Base-by-base conservation (phyloP, 305 asterid genomes). In the Fraxinus baroniana region DNA sequence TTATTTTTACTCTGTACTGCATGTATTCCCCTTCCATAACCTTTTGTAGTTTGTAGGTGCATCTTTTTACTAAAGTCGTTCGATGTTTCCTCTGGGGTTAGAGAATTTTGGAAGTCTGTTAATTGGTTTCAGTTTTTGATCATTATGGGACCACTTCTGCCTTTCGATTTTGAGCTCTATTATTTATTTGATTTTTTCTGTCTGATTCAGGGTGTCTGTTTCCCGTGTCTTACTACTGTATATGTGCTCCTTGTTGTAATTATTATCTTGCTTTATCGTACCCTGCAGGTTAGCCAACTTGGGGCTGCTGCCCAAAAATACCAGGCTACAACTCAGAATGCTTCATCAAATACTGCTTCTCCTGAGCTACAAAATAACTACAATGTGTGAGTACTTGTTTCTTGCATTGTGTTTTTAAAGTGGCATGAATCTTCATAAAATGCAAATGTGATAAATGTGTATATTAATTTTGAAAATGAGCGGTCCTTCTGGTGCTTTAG, bases 281-380 rank as follows among this genome's bases (percentile, higher is more conserved):
- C 35, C 73, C 35, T 85, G 24, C 79, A 90, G 91, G 89, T 86
- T 77, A 68, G 80, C 76, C 89, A 89, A 83, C 91, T 90, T 62
- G 89, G 89, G 22, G 85, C 83, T 37, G 92, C 89, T 76, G 86
- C 85, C 66, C 88, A 87, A 73, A 86, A 87, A 60, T 90, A 85
- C 83, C 87, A 82, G 85, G 84, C 83, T 83, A 80, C 87, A 18
- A 83, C 89, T 9, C 89, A 82, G 41, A 84, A 83, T 78, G 81
- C 86, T 3, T 84, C 90, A 17, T 33, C 88, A 15, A 85, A 78
- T 71, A 39, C 68, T 20, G 70, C 88, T 62, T 79, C 84, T 57
- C 72, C 82, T 3, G 92, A 87, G 73, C 79, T 87, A 55, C 87
- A 82, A 79, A 85, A 78, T 78, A 86, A 70, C 77, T 80, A 87